A percentile compares a stretch with the other conserved stretches of the same genome.
phyloP scores from a whole-genome alignment of 345 rosid genomes.

The Lepidium sativum region DNA sequence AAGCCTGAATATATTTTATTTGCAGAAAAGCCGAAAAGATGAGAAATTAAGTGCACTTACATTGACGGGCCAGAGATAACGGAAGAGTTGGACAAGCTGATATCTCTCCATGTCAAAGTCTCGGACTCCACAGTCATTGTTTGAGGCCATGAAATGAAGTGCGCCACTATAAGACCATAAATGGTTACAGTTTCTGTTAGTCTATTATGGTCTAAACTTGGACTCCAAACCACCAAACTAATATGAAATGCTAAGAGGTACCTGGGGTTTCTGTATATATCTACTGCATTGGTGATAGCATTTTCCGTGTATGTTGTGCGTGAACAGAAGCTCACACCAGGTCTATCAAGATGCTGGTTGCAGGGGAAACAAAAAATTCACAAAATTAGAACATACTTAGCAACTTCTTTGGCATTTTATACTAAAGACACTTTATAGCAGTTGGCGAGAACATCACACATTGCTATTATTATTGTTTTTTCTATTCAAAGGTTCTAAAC shows the following conservation, averaged over 20 bases:
- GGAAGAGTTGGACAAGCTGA: slow-evolving; percentile 49
- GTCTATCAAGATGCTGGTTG: too few relatives aligned
- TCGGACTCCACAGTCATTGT: slow-evolving; percentile 71
- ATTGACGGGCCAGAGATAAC: slow-evolving; percentile 71
- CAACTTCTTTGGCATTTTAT: not conserved
- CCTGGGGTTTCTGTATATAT: slow-evolving; percentile 68
- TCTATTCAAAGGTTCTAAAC: not conserved
- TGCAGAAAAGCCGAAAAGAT: not conserved
- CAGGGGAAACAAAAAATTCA: not conserved
- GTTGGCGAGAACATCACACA: not conserved
- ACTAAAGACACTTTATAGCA: not conserved
- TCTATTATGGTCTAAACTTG: not conserved
- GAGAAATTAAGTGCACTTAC: slow-evolving; percentile 30
- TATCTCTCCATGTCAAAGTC: slow-evolving; percentile 80
- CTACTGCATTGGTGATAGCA: slow-evolving; percentile 88
- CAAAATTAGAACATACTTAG: not conserved
- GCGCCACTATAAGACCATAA: slow-evolving; percentile 42
- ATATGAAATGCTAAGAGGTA: slow-evolving; percentile 19
- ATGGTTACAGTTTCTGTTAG: not conserved
- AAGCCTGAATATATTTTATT: not conserved
- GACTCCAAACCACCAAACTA: not conserved
- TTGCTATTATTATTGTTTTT: not conserved
- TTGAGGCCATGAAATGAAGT: slow-evolving; percentile 68
- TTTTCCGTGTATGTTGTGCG: slow-evolving; percentile 84
- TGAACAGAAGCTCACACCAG: slow-evolving; percentile 80